Evolutionary conservation across 1,284 basidiomycete species (phyloP), one percentile per base, ranked within the genome.

Genomic region (Phellinidium pouzarii): DNA sequence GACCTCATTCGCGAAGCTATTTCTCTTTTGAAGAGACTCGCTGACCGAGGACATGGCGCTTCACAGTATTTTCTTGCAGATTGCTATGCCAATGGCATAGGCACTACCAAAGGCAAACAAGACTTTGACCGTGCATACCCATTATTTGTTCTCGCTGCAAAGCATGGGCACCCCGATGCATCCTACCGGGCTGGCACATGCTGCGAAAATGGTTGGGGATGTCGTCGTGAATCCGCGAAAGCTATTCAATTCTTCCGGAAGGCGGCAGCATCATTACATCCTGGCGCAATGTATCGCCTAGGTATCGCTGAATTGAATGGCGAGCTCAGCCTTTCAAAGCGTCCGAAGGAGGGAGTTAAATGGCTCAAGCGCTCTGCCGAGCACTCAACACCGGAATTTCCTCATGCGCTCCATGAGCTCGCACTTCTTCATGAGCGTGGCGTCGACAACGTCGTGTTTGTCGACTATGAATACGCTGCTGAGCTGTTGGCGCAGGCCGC

Each of bases 121-220:
- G 95, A 99, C 71, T 98, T 98, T 66, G 94, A 98, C 70, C 83
- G 88, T 58, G 95, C 96, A 3, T 97, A 94, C 69, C 94, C 94
- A 14, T 77, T 99, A 53, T 99, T 98, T 65, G 85, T 96, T 5
- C 83, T 97, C 41, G 93, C 95, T 5, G 93, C 94, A 42, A 99
- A 99, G 70, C 96, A 99, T 65, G 91, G 93, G n/a, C 95, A 99
- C 66, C 87, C 93, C 0, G 94, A 98, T 63, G 94, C 94, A 6
- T 84, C 91, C 20, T 99, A 95, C 70, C 89, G 95, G 45, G 91
- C 94, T 0, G 96, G 94, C 20, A 96, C 94, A 1, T 99, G 96
- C 68, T 96, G 92, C 68, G 96, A 99, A 76, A 95, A 98, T 65
- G 96, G 94, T 20, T 99, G 96, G 95, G 95, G 95, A 3, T 96